Evolutionary conservation across 2,329 filamentous ascomycete genomes (phyloP), one percentile per base, ranked within the genome.

Genomic region (Colletotrichum trifolii): DNA sequence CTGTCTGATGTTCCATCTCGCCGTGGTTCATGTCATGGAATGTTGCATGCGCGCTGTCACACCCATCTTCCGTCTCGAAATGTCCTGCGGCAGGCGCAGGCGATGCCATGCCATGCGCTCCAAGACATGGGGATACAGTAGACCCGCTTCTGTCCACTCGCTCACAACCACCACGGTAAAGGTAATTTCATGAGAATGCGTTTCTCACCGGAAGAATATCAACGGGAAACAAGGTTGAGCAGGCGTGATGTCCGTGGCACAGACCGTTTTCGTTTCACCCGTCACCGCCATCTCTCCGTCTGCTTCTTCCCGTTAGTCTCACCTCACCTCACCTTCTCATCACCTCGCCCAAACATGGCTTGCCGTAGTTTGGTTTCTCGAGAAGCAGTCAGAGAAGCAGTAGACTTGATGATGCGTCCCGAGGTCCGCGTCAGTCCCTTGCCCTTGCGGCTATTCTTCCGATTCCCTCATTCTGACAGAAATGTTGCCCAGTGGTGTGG

Each of bases 201-300:
- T 25, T 25, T 25, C 25, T 5, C 25, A 1, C 4, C 25, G 25
- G 25, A 25, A 25, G 25, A 25, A 54, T 38, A 43, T 39, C 25
- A 2, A 11, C 17, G 34, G 12, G 25, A 46, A 65, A 62, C 43
- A 65, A 65, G 47, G 52, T 53, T 65, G 56, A 38, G 13, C 9
- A 43, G 45, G 61, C 61, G 45, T 56, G 48, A 60, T 60, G 56
- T 35, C 43, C 64, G 43, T 50, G 17, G 42, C 64, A 64, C 64
- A 64, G 64, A 54, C 60, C 43, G 54, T 64, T 64, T 59, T 49
- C 38, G 48, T 66, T 66, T 66, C 50, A 66, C 52, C 40, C 43
- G 53, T 66, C 60, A 62, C 52, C 58, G 62, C 56, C 25, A 25
- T 42, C 42, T 35, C 15, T 53, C 42, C 45, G 35, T 42, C 53